Percentiles rank a stretch among this genome's conserved stretches.
These are phyloP conservation scores for Mycena metata DNA, from an alignment of 768 basidiomycete species.

Conservation along the genomic window DNA sequence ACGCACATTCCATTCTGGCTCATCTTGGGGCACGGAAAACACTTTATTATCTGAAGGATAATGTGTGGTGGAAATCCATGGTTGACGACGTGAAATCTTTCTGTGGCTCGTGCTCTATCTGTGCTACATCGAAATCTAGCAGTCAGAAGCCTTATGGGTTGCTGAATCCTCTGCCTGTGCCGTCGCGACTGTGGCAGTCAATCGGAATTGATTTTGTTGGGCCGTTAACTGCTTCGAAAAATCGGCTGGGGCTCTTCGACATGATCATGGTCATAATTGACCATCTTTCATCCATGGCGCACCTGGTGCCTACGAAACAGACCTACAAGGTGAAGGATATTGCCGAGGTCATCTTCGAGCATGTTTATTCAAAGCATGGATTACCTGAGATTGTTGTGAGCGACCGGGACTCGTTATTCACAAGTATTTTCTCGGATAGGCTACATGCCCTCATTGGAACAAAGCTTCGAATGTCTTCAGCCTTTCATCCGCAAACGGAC, in stretches of 20 bases:
- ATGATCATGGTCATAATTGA: constrained; percentile 42
- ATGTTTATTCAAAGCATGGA: constrained; percentile 44
- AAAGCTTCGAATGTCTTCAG: constrained; percentile 43
- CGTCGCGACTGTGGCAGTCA: no score
- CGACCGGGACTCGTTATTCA: constrained; percentile 41
- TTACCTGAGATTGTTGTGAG: constrained; percentile 44
- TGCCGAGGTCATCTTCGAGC: constrained; percentile 36
- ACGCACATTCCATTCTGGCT: constrained; percentile 53
- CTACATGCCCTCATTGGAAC: constrained; percentile 37
- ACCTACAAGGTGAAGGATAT: constrained; percentile 30
- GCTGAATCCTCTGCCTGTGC: no score
- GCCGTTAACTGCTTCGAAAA: constrained; percentile 40
- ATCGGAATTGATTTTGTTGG: no score
- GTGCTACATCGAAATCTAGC: not conserved
- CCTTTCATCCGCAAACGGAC: constrained; percentile 51
- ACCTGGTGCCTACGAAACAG: constrained; percentile 32
- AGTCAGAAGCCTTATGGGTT: no score
- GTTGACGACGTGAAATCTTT: constrained; percentile 13
- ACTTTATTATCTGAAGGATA: constrained; percentile 26
- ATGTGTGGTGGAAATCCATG: constrained; percentile 32
- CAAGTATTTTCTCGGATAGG: constrained; percentile 41
- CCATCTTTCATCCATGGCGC: constrained; percentile 33
- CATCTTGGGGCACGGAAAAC: constrained; percentile 52
- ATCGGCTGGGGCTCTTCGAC: constrained; percentile 20
- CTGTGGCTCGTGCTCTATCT: constrained; percentile 22